Percentiles rank a stretch among this genome's conserved stretches.
phyloP scores from a whole-genome alignment of 2,329 filamentous ascomycete species.

The Phyllosticta citriasiana region DNA sequence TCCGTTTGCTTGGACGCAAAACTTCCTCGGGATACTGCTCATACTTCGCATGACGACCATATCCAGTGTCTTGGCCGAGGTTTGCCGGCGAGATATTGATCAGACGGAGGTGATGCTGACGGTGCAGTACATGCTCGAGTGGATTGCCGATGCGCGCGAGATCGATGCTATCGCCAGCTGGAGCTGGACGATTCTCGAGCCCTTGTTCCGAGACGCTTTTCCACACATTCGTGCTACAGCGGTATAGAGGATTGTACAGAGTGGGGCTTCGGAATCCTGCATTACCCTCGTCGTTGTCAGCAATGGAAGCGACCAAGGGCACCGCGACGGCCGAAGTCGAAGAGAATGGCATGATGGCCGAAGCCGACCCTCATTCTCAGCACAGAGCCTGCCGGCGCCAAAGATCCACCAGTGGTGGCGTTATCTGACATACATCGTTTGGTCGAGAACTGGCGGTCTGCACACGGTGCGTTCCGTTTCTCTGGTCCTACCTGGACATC shows the following conservation, averaged over 20 bases:
- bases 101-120: constrained; percentile 41
- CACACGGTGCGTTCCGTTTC: not conserved
- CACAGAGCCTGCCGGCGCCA: not conserved
- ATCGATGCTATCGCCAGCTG: constrained; percentile 46
- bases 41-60: constrained; percentile 46
- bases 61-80: constrained; percentile 40
- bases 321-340: not conserved
- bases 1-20: constrained; percentile 53
- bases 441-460: not conserved
- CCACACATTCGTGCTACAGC: not conserved
- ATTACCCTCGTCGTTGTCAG: not conserved
- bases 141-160: constrained; percentile 48
- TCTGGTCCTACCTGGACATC: not conserved
- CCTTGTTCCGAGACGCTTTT: constrained; percentile 6
- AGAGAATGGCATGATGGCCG: not conserved
- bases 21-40: constrained; percentile 48
- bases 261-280: not conserved
- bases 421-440: not conserved
- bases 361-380: too few relatives aligned
- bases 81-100: constrained; percentile 41
- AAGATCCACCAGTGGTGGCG: not conserved
- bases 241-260: not conserved
- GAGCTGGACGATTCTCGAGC: constrained; percentile 35
- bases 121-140: constrained; percentile 45
- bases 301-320: not conserved